Percentiles rank a stretch among this genome's conserved stretches.
These are phyloP conservation scores for Parafenestella ontariensis DNA, from an alignment of 2,329 filamentous ascomycete genomes.

Conservation along the genomic window DNA sequence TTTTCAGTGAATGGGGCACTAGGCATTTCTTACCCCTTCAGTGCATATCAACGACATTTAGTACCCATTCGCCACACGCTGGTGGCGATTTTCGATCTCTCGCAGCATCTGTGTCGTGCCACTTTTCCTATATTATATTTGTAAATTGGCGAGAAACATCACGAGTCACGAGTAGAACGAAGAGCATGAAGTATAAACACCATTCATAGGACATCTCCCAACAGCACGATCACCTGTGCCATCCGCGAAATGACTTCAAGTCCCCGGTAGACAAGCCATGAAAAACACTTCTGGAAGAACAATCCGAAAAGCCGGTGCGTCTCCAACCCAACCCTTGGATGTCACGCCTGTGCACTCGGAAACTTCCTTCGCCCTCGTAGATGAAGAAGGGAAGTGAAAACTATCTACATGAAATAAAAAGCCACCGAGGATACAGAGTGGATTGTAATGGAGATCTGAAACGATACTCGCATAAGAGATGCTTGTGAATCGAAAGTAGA, in stretches of 20 bases:
- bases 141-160: background rate
- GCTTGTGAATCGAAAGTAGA: slow-evolving; percentile 1
- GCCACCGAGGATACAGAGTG: slow-evolving; percentile 1
- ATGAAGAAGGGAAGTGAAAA: slow-evolving; percentile 13
- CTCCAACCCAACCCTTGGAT: background rate
- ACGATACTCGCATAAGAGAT: slow-evolving; percentile 9
- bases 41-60: background rate
- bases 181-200: background rate
- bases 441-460: slow-evolving; percentile 5
- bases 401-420: slow-evolving; percentile 19
- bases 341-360: background rate
- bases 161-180: background rate
- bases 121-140: too few species aligned
- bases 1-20: background rate
- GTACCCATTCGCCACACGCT: background rate
- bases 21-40: background rate
- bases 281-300: background rate
- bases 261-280: background rate
- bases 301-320: slow-evolving; percentile 1
- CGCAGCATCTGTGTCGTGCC: too few species aligned
- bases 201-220: background rate
- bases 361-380: slow-evolving; percentile 1
- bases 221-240: background rate
- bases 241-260: background rate
- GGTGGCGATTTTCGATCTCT: too few species aligned